Percentiles rank a stretch among this genome's conserved stretches.
These are phyloP conservation scores for Stereum hirsutum DNA, from an alignment of 1,284 basidiomycete species.

Conservation along the genomic window DNA sequence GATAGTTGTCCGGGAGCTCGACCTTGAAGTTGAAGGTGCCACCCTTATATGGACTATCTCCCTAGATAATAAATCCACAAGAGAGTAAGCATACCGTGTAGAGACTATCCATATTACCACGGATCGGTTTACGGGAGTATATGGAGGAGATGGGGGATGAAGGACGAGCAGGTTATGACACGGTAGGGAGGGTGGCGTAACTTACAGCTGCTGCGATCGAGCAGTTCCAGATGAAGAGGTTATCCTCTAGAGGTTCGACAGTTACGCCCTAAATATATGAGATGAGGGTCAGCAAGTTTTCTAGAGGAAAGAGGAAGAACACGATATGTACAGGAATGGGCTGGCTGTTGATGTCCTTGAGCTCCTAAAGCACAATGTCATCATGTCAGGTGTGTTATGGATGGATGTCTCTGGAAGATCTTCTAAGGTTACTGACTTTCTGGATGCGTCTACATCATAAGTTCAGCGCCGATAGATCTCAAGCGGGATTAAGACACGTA, in stretches of 20 bases:
- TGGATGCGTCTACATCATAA: conserved; percentile 50
- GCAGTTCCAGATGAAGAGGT: conserved; percentile 75
- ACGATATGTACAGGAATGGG: conserved; percentile 54
- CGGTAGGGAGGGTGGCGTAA: conserved; percentile 8
- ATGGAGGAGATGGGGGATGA: neutral
- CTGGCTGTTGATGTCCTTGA: conserved; percentile 45
- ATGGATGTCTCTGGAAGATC: too few species aligned
- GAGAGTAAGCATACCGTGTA: too few species aligned
- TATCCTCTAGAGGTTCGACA: conserved; percentile 61
- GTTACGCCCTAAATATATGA: conserved; percentile 39
- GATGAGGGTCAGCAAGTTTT: neutral
- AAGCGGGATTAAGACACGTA: conserved; percentile 16
- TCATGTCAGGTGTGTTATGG: too few species aligned
- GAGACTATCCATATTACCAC: too few species aligned
- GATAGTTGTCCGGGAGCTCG: conserved; percentile 68
- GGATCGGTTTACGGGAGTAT: conserved; percentile 40
- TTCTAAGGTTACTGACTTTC: conserved; percentile 38
- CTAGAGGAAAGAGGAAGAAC: conserved; percentile 1
- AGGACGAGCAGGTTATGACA: conserved; percentile 1
- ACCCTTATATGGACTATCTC: conserved; percentile 78
- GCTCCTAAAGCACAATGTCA: conserved; percentile 37
- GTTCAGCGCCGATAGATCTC: conserved; percentile 3
- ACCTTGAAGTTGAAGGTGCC: conserved; percentile 77
- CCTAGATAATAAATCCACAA: too few species aligned
- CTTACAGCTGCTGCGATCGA: conserved; percentile 69